Evolutionary conservation across 345 rosid genomes (phyloP), one percentile per base, ranked within the genome.

Genomic region (Acer yangbiense): DNA sequence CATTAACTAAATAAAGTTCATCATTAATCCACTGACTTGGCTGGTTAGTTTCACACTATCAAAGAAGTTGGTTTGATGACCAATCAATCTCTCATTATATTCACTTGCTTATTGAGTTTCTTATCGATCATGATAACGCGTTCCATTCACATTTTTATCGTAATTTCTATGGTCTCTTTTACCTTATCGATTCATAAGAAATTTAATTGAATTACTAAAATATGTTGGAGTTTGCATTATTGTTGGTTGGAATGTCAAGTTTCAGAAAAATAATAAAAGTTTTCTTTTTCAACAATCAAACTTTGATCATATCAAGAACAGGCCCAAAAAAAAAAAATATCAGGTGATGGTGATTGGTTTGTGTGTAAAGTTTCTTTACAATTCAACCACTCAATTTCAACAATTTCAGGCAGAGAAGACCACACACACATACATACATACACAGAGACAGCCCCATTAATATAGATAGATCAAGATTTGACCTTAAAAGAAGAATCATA

Each of bases 381-480:
- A n/a, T 25, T 7, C 14, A 8, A 4, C 74, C 78, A 69, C 48
- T 58, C 48, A 39, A 25, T 11, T 54, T 29, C 16, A 72, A 67
- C 48, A 39, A n/a, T 8, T 54, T 29, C 16, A 75, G 70, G 67
- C 68, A 21, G 32, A 10, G 21, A 10, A 9, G 75, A 39, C 21
- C 39, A 35, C 39, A 32, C 39, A 32, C 35, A 29, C 32, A 29
- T 29, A 1, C 2, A 25, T 25, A 25, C 25, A 29, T 2, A 68
- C 72, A 73, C 63, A 82, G 21, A 68, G 43, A 69, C 82, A 75
- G 67, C 68, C 71, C 60, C 71, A 35, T 35, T 35, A 35, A 4
- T 79, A 29, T 29, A 25, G 27, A 61, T 77, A 66, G 78, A 74
- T 73, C 71, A 14, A 6, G 23, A 62, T 35, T 78, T 80, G 74